These are phyloP conservation scores for Coniferiporia weirii DNA, from an alignment of 1,284 basidiomycete genomes.

Conservation along the genomic window DNA sequence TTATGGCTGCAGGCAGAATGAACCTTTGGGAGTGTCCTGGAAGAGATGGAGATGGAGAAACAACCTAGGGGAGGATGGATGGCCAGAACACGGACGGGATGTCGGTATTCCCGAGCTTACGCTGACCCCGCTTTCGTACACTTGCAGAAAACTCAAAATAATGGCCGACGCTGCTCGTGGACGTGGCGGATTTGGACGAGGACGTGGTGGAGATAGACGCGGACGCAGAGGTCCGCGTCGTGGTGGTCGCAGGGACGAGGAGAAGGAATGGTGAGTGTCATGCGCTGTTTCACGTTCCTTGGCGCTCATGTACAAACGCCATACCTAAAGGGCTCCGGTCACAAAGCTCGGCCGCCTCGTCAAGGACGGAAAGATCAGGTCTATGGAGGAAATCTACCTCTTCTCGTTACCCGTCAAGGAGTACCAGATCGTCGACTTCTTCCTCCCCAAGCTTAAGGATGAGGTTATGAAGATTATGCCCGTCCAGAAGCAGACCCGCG, in stretches of 20 bases:
- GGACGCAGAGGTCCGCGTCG: conserved; percentile 91
- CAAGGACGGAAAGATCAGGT: conserved; percentile 99
- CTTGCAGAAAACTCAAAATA: conserved; percentile 23
- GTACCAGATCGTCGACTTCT: conserved; percentile 96
- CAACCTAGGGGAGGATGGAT: conserved; percentile 22
- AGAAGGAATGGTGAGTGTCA: conserved; percentile 91
- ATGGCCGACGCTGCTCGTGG: conserved; percentile 81
- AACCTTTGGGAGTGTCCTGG: neutral
- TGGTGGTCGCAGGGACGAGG: conserved; percentile 96
- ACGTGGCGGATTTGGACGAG: conserved; percentile 74
- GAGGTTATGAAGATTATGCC: conserved; percentile 99
- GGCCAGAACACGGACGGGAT: conserved; percentile 18
- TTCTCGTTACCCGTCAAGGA: conserved; percentile 99
- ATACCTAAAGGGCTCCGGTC: conserved; percentile 78
- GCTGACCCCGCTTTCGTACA: conserved; percentile 22
- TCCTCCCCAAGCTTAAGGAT: conserved; percentile 97
- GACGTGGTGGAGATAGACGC: conserved; percentile 55
- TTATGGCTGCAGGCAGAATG: neutral
- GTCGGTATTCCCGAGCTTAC: conserved; percentile 20
- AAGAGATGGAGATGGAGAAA: conserved; percentile 3
- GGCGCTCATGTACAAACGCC: neutral
- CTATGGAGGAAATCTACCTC: conserved; percentile 99
- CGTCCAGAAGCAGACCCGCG: conserved; percentile 99
- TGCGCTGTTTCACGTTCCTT: neutral
- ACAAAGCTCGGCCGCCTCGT: conserved; percentile 99